Percentiles rank a stretch among this genome's conserved stretches.
phyloP scores from a whole-genome alignment of 495 filamentous ascomycete species.

The Neurospora hispaniola region DNA sequence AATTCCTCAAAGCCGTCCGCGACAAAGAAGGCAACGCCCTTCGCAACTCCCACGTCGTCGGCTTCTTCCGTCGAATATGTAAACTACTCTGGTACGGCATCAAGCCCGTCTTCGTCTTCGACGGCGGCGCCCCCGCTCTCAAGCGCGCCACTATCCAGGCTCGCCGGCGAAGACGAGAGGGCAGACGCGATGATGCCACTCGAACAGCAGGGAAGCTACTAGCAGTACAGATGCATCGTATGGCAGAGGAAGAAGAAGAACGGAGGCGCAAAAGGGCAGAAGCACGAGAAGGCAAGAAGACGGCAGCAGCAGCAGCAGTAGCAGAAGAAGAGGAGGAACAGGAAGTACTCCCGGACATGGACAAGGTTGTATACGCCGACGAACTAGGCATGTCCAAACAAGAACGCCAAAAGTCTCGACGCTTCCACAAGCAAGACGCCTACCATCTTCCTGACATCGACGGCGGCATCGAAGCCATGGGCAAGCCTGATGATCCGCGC shows the following conservation, averaged over 20 bases:
- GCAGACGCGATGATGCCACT: constrained; percentile 82
- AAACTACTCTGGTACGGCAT: constrained; percentile 96
- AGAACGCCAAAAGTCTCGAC: constrained; percentile 62
- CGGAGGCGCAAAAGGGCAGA: constrained; percentile 43
- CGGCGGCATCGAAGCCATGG: constrained; percentile 68
- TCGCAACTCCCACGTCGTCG: constrained; percentile 87
- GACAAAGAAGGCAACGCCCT: constrained; percentile 97
- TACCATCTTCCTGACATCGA: constrained; percentile 88
- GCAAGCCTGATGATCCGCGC: constrained; percentile 78
- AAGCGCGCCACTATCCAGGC: constrained; percentile 83
- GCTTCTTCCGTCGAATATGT: constrained; percentile 96
- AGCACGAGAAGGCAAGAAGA: not conserved
- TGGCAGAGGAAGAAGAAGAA: constrained; percentile 72
- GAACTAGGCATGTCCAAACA: constrained; percentile 71
- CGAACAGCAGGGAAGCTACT: constrained; percentile 82
- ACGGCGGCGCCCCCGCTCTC: constrained; percentile 83
- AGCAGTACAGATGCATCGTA: constrained; percentile 82
- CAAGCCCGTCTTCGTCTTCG: constrained; percentile 94
- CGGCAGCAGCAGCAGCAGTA: constrained; percentile 10
- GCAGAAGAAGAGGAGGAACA: constrained; percentile 43
- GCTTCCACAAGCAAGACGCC: constrained; percentile 81
- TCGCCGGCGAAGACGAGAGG: constrained; percentile 72
- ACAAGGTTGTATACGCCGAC: constrained; percentile 73
- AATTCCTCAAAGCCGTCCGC: constrained; percentile 96
- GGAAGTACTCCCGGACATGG: constrained; percentile 50